Evolutionary conservation across 148 eudicot species (phyloP), one percentile per base, ranked within the genome.

Genomic region (Tetragonia tetragonoides): DNA sequence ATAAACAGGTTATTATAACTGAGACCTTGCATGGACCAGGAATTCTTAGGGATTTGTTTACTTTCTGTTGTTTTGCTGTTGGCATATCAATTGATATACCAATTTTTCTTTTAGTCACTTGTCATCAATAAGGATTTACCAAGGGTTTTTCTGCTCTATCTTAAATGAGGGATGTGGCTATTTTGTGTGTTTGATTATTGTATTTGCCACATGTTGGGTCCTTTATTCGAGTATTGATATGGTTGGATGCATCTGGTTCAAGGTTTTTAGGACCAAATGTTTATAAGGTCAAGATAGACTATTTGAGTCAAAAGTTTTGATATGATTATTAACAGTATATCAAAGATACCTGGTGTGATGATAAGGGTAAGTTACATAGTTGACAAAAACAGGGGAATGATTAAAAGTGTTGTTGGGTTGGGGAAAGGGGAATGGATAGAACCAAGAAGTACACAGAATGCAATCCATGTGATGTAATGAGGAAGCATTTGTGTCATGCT

Each of bases 1-100:
- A 91, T 87, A 85, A 83, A 73, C 87, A 93, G 99, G 99, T 95
- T 73, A 59, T 41, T 77, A 37, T 44, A 42, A 72, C 42, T 28
- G 17, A 76, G 8, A 20, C 54, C 47, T 81, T 65, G 61, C 41
- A 23, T n/a, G 34, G 14, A 0, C 38, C 68, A 37, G 37, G 39
- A 2, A 37, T 75, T 75, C 10, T 65, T 69, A 5, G 6, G 49
- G 34, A 20, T 71, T 77, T 37, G 23, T 70, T 66, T 59, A 4
- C n/a, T 59, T 41, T 20, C 28, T 47, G 28, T 21, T 5, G 11
- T 10, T n/a, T 20, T 16, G 10, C 2, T 4, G n/a, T 60, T 39
- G 51, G 5, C 14, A 24, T 65, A 70, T 6, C n/a, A 15, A 59
- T 41, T 67, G 51, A 57, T 56, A 49, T 37, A 39, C 7, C 17